Evolutionary conservation across 371 early-diverging fungal species (phyloP).

Genomic region (Smittium mucronatum): DNA sequence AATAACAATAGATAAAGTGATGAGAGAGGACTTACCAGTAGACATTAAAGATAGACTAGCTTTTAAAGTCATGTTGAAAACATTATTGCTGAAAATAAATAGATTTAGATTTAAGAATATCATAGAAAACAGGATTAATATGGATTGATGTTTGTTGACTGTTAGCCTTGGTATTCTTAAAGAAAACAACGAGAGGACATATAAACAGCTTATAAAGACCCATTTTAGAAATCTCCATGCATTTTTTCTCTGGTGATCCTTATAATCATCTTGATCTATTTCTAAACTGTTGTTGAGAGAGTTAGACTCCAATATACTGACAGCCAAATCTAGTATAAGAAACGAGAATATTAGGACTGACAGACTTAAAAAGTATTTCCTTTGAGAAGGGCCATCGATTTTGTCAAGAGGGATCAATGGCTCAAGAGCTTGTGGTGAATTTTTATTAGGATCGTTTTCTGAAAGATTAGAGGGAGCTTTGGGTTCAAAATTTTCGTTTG

Average conservation of each 20-base stretch:
- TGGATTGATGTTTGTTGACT: constrained; percentile 10
- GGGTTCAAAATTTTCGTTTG: not conserved
- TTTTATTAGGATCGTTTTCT: not conserved
- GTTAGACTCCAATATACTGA: not conserved
- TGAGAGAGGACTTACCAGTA: constrained; percentile 17
- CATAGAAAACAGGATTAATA: constrained; percentile 10
- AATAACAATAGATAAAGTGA: constrained; percentile 13
- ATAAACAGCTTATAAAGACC: constrained; percentile 17
- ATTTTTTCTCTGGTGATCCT: constrained; percentile 13
- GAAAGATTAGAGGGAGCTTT: not conserved
- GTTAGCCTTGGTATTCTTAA: constrained; percentile 22
- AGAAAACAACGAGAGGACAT: constrained; percentile 19
- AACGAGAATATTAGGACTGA: constrained; percentile 19
- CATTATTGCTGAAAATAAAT: constrained; percentile 26
- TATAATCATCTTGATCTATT: not conserved
- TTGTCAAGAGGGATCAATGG: constrained; percentile 24
- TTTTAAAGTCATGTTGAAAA: constrained; percentile 20
- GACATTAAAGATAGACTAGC: constrained; percentile 20
- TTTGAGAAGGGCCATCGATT: constrained; percentile 28
- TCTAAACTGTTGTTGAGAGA: not conserved
- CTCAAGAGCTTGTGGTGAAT: not conserved
- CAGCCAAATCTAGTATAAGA: constrained; percentile 20
- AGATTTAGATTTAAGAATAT: constrained; percentile 25
- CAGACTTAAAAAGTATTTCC: constrained; percentile 21
- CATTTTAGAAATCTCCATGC: constrained; percentile 24